Evolutionary conservation across 257 asterid genomes (phyloP), one percentile per base, ranked within the genome.

Genomic region (Coffea canephora): DNA sequence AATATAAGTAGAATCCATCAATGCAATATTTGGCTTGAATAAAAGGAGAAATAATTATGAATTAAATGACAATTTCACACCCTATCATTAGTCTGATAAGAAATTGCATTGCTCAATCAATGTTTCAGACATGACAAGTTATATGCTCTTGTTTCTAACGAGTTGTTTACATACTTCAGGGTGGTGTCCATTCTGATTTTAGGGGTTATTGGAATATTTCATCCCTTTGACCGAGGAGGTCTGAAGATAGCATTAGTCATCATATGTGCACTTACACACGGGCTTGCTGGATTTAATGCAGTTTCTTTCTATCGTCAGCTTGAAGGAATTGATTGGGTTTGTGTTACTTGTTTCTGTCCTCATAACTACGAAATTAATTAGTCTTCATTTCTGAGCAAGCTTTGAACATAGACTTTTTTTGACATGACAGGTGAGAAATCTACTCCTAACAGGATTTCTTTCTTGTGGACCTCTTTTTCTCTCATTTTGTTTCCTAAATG

Each of bases 211-310:
- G 65, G 65, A 4, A 10, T 57, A 57, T 57, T 19, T 21, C 27
- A 19, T 21, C 65, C 65, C 6, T 27, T 27, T 27, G 27, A 27
- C 27, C 27, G 27, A 27, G 27, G 27, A 27, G 27, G 0, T 27
- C 65, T 57, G 27, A 18, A 18, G 10, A 84, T 90, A 5, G 91
- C 95, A 50, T 84, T 92, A 65, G 85, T 90, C 86, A 89, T 88
- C 66, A 88, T 88, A 84, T 90, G 89, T 84, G 94, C 95, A 59
- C 85, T 92, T 65, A 89, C 97, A n/a, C 89, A 91, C 59, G 95
- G 95, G 31, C 79, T 89, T 79, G 90, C 93, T 1, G 97, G 96
- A 72, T 92, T 88, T 73, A 88, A 90, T 14, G 87, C 93, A 41
- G 84, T 90, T 15, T 85, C 89, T 80, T 92, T 89, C 85, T 92